These are phyloP conservation scores for Phytophthora pini DNA, from an alignment of 352 stramenopile species.

Conservation along the genomic window DNA sequence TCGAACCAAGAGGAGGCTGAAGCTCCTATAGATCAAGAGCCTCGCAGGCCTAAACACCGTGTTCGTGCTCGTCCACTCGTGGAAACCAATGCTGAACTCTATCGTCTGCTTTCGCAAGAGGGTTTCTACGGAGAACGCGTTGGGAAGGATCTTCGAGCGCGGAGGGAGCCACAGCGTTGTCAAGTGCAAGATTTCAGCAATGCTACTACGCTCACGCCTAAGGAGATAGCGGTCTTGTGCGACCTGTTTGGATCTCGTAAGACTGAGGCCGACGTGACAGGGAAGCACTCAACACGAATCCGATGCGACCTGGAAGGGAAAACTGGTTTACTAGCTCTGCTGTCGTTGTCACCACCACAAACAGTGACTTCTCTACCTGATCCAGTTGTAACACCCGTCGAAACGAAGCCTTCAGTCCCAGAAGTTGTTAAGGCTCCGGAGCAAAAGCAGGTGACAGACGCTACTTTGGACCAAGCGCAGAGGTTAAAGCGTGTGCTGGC, in stretches of 20 bases:
- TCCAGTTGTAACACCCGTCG: background rate
- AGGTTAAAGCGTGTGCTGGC: constrained; percentile 50
- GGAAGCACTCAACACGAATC: constrained; percentile 45
- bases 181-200: constrained; percentile 39
- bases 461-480: constrained; percentile 26
- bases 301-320: constrained; percentile 56
- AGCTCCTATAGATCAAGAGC: constrained; percentile 1
- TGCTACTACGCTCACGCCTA: constrained; percentile 56
- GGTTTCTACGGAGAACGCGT: constrained; percentile 56
- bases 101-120: constrained; percentile 62
- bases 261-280: constrained; percentile 1
- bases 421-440: constrained; percentile 1
- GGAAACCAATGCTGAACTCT: constrained; percentile 77
- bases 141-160: background rate
- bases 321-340: constrained; percentile 55
- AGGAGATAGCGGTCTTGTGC: constrained; percentile 70
- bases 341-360: constrained; percentile 47
- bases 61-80: constrained; percentile 78
- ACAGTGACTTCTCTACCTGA: background rate
- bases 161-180: constrained; percentile 18
- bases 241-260: constrained; percentile 57
- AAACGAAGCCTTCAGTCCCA: background rate
- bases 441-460: constrained; percentile 1
- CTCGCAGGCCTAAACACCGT: constrained; percentile 54
- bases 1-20: constrained; percentile 11